Evolutionary conservation across 169 alveolate genomes (phyloP), one percentile per base, ranked within the genome.

Genomic region (Eimeria necatrix): DNA sequence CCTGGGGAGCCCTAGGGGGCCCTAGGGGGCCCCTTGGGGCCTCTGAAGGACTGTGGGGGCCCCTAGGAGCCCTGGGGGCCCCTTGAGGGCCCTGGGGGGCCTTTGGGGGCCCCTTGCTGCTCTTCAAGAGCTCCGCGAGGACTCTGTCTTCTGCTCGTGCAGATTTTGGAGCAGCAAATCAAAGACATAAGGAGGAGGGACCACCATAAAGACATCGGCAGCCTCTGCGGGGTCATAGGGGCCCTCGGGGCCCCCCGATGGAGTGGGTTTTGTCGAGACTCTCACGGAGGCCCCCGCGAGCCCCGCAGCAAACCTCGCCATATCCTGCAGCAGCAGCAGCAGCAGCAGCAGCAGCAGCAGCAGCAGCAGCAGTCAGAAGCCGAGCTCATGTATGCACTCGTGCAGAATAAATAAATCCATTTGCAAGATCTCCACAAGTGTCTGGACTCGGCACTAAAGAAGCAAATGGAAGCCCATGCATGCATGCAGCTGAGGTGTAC

Each of bases 171-270:
- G 87, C 68, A 81, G 9, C 53, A 52, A 49, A 14, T 81, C 90
- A 12, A 81, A 41, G 73, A 81, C 90, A 26, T 81, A 81, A 2
- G 90, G 90, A 4, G 90, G 73, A 8, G 90, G 90, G 32, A 81
- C 74, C 49, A 81, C 41, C 70, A 81, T 53, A 26, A 81, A 81
- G 24, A 9, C 73, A 4, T 22, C 73, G 5, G 18, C 87, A 46
- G 4, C 20, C 7, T 4, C 90, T 53, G 12, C 22, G 24, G 49
- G 74, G 64, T 81, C 73, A 24, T 7, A 49, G 74, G 87, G 61
- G 61, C 59, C 87, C 87, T 76, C 64, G 52, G 74, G 90, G 90
- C 74, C 90, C 74, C 90, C 90, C 74, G 5, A 14, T 0, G 73
- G 56, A 18, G 51, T 49, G 52, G 20, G 14, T 3, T 32, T 16